phyloP scores from a whole-genome alignment of 495 filamentous ascomycete genomes.

The Hypoxylon fragiforme region DNA sequence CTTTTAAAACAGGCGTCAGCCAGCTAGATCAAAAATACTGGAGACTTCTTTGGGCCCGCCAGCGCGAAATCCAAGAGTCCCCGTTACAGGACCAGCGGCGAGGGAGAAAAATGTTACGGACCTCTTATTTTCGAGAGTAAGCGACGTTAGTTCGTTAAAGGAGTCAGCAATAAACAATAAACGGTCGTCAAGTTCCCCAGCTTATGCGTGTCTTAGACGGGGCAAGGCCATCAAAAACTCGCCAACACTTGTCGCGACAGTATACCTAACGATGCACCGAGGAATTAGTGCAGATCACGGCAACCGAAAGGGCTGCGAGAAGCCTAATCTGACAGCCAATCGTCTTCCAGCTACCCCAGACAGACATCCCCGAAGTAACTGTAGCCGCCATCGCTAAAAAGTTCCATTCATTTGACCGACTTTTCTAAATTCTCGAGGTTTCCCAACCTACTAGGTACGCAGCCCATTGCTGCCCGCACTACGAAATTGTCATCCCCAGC shows the following conservation, averaged over 20 bases:
- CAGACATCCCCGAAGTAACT: conserved; percentile 9
- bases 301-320: conserved; percentile 31
- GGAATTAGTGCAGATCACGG: conserved; percentile 27
- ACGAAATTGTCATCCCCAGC: conserved; percentile 24
- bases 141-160: conserved; percentile 22
- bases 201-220: conserved; percentile 27
- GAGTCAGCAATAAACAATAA: conserved; percentile 15
- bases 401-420: conserved; percentile 19
- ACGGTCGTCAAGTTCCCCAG: conserved; percentile 26
- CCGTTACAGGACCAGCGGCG: too few species aligned
- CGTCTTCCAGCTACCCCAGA: conserved; percentile 19
- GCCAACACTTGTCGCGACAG: conserved; percentile 15
- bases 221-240: conserved; percentile 10
- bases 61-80: conserved; percentile 14
- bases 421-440: conserved; percentile 18
- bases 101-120: conserved; percentile 14
- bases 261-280: conserved; percentile 22
- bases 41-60: conserved; percentile 5
- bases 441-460: too few species aligned
- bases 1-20: conserved; percentile 24
- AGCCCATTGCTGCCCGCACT: conserved; percentile 20
- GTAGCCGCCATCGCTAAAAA: conserved; percentile 12
- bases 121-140: conserved; percentile 30
- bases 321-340: conserved; percentile 33
- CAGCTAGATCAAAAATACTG: neutral